phyloP scores from a whole-genome alignment of 1,139 yeast species.

The Candida pseudoviswanathii region DNA sequence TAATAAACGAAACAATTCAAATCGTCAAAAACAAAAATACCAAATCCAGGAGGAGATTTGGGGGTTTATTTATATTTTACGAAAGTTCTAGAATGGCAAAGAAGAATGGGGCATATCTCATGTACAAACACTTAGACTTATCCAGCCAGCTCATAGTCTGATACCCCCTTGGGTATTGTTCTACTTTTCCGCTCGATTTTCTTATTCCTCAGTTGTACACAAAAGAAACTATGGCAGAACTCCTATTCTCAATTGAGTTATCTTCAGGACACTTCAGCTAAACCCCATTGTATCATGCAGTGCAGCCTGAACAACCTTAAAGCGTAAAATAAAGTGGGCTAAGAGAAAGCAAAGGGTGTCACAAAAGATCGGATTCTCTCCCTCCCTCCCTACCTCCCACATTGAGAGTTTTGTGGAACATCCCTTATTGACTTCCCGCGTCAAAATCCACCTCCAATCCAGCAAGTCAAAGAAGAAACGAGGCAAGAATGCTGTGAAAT shows the following conservation, averaged over 20 bases:
- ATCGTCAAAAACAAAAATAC: not conserved
- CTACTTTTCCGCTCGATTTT: conserved; percentile 1
- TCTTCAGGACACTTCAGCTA: too few relatives aligned
- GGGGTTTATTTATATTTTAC: conserved; percentile 1
- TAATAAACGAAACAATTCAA: not conserved
- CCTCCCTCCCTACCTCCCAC: not conserved
- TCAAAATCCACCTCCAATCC: not conserved
- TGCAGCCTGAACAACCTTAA: not conserved
- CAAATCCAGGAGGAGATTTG: not conserved
- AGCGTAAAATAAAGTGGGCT: too few relatives aligned
- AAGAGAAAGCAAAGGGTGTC: too few relatives aligned
- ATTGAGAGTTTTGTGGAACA: not conserved
- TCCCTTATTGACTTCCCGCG: not conserved
- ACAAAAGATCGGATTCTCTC: too few relatives aligned
- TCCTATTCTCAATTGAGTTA: too few relatives aligned
- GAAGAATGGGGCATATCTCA: too few relatives aligned
- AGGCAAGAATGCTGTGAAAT: not conserved
- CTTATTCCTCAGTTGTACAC: not conserved
- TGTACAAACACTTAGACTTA: too few relatives aligned
- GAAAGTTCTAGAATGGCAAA: conserved; percentile 7
- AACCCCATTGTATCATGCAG: not conserved
- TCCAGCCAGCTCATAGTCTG: not conserved
- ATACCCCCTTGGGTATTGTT: not conserved
- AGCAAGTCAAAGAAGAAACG: not conserved
- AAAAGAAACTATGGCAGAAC: not conserved